Evolutionary conservation across 495 filamentous ascomycete species (phyloP).

Genomic region (Penicillium paxilli): DNA sequence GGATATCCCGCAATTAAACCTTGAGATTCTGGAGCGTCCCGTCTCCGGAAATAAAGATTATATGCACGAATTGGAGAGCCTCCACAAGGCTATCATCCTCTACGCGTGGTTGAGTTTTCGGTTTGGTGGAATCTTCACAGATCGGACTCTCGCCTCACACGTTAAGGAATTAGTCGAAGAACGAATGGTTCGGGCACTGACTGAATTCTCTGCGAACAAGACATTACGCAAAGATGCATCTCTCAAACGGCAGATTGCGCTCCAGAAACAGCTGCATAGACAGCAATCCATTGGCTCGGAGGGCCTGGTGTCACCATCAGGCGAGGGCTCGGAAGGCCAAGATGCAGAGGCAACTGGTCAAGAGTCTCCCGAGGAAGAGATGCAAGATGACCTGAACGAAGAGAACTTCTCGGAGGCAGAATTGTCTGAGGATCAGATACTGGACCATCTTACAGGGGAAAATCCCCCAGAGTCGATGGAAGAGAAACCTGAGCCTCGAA

Average conservation of each 20-base stretch:
- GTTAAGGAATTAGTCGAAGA: conserved; percentile 78
- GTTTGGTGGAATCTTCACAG: conserved; percentile 75
- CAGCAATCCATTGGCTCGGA: conserved; percentile 25
- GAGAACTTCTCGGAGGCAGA: not conserved
- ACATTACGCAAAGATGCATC: conserved; percentile 45
- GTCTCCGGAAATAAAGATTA: conserved; percentile 48
- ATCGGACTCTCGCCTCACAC: conserved; percentile 73
- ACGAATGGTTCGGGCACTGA: conserved; percentile 68
- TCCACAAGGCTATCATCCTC: conserved; percentile 80
- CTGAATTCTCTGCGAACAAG: conserved; percentile 53
- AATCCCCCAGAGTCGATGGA: not conserved
- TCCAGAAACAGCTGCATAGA: conserved; percentile 39
- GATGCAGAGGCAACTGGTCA: not conserved
- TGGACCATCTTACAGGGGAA: not conserved
- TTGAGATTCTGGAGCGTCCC: conserved; percentile 65
- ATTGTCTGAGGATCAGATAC: conserved; percentile 1
- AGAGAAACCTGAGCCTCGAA: not conserved
- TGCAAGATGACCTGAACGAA: not conserved
- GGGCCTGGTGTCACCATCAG: not conserved
- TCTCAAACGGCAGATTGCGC: conserved; percentile 39
- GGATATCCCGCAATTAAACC: conserved; percentile 60
- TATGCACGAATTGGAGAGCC: conserved; percentile 63
- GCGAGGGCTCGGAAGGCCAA: conserved; percentile 13
- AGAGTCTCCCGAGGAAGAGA: conserved; percentile 3
- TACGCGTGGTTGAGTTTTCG: conserved; percentile 84